Conservation (phyloP, 108 stramenopile genomes). For the Skeletonema menzelii region DNA sequence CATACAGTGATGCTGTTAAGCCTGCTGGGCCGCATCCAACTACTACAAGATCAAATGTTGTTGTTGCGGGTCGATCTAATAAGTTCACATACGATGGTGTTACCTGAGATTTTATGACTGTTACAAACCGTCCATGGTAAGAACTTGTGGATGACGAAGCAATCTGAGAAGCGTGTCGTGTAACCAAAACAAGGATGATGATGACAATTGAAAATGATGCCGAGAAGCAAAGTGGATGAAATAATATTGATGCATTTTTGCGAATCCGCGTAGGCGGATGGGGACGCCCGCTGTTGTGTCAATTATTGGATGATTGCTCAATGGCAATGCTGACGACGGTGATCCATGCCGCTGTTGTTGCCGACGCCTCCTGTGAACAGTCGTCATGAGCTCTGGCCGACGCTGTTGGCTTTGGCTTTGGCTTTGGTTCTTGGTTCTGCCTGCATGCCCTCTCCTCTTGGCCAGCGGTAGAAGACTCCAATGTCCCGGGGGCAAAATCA, state of each 20-base stretch:
- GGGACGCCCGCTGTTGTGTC: neutral
- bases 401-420: no score
- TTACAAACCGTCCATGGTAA: neutral
- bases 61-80: neutral
- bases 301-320: neutral
- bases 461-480: no score
- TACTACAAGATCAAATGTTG: constrained; percentile 49
- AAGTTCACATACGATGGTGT: neutral
- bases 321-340: neutral
- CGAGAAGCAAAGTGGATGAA: neutral
- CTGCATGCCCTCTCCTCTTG: no score
- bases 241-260: neutral
- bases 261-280: no score
- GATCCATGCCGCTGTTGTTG: neutral
- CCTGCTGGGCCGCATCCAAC: constrained; percentile 69
- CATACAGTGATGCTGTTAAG: constrained; percentile 61
- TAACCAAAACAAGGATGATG: neutral
- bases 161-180: neutral
- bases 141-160: neutral
- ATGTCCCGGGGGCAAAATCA: no score
- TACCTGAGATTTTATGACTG: neutral
- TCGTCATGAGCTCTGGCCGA: neutral
- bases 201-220: neutral
- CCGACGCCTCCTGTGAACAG: neutral
- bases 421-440: no score